phyloP scores from a whole-genome alignment of 495 filamentous ascomycete species.

The Trypethelium eluteriae region DNA sequence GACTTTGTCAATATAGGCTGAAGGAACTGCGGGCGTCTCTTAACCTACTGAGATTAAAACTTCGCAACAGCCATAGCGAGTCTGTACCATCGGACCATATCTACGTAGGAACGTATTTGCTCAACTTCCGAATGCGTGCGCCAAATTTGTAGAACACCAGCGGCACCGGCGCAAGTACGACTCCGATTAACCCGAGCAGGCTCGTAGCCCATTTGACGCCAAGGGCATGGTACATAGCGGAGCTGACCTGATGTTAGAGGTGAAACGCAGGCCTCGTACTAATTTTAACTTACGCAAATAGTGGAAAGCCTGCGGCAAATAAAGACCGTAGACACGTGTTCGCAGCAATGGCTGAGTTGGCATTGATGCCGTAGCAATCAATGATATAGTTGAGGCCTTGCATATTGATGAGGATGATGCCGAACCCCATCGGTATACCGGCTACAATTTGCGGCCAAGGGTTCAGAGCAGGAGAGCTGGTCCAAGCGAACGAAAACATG shows the following conservation, averaged over 20 bases:
- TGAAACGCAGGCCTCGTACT: too few species aligned
- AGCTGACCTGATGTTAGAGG: background rate
- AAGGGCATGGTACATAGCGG: constrained; percentile 37
- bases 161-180: constrained; percentile 59
- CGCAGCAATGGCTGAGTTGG: constrained; percentile 46
- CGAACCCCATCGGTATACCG: constrained; percentile 29
- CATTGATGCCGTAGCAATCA: constrained; percentile 53
- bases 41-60: too few species aligned
- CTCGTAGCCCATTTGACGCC: constrained; percentile 59
- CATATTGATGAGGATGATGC: constrained; percentile 30
- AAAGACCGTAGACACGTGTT: constrained; percentile 42
- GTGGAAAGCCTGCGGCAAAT: constrained; percentile 38
- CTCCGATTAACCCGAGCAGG: constrained; percentile 55
- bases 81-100: too few species aligned
- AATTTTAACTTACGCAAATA: constrained; percentile 25
- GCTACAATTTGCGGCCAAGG: constrained; percentile 32
- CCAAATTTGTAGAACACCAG: constrained; percentile 60
- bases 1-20: too few species aligned
- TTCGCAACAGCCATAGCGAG: too few species aligned
- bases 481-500: constrained; percentile 38
- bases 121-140: constrained; percentile 41
- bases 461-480: constrained; percentile 23
- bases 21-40: too few species aligned
- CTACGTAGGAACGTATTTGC: constrained; percentile 10
- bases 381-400: constrained; percentile 54